Base-by-base conservation (phyloP, 2,329 filamentous ascomycete genomes). In the Piedraia hortae region DNA sequence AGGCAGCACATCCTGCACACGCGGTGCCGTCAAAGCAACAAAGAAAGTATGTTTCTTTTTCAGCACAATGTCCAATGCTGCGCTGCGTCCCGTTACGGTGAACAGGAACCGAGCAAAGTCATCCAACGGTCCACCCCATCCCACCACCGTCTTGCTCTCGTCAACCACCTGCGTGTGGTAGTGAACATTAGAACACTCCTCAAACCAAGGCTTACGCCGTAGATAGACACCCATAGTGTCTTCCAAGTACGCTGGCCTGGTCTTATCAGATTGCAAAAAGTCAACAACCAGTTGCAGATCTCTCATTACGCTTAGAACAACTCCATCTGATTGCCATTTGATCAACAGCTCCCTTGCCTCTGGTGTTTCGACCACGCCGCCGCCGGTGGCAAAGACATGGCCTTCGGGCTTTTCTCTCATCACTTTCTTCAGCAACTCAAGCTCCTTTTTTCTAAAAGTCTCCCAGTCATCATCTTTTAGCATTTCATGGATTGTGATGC, bases 211-310 rank as follows among this genome's bases (percentile, higher is more conserved):
- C 43, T 78, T 85, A 16, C 85, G 67, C 23, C 82, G 69, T 26
- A 75, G 52, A 56, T 89, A 97, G 2, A 97, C 82, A 6, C 65
- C 66, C 49, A 77, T 70, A 52, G 91, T 89, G 37, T 93, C 71
- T 34, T 85, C 78, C 4, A 78, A 68, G 40, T 90, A 93, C 5
- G 82, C 82, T 12, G 85, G 85, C 4, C 85, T 63, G 11, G 72
- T 77, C 50, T 88, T 78, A 50, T 97, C 85, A 20, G 69, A 62
- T 36, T 73, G 65, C 15, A 97, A 56, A 46, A 85, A 97, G 27
- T 77, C 63, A 43, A 97, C 72, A 21, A 93, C 71, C 35, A 80
- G 62, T 21, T 74, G 67, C 21, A 85, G 82, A 37, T 91, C 67
- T 16, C 85, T 66, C 38, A 88, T 75, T 20, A 97, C 70, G 11